phyloP scores from a whole-genome alignment of 1,139 yeast genomes.

The Debaryomycetaceae sp. region DNA sequence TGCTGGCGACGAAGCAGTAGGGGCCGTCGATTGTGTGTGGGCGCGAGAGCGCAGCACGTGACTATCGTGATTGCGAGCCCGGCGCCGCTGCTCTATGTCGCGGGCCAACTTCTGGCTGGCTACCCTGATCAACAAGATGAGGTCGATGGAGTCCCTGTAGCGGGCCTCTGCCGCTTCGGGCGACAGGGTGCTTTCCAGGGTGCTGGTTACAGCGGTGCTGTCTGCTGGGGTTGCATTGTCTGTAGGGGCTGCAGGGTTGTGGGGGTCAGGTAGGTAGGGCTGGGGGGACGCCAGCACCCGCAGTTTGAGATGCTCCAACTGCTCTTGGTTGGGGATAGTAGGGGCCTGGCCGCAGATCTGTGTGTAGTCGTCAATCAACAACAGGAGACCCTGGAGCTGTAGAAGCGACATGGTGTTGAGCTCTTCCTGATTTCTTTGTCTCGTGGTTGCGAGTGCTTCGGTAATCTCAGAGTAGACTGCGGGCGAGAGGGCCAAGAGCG shows the following conservation, averaged over 20 bases:
- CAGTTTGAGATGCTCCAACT: not conserved
- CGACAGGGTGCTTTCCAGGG: not conserved
- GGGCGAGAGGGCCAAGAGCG: slow-evolving; percentile 18
- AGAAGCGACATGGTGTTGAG: slow-evolving; percentile 7
- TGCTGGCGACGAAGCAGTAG: not conserved
- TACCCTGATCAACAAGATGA: not conserved
- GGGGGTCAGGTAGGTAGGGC: not conserved
- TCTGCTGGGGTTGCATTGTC: not conserved
- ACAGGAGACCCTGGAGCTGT: not conserved
- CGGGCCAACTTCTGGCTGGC: not conserved
- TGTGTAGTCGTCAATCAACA: not conserved
- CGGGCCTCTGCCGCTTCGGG: slow-evolving; percentile 3
- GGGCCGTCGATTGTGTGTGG: too few species aligned
- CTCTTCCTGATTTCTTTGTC: slow-evolving; percentile 16
- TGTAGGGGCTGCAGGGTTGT: not conserved
- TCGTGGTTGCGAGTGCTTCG: slow-evolving; percentile 15
- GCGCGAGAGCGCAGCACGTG: too few species aligned
- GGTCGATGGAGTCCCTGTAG: slow-evolving; percentile 9
- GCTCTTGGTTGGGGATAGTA: not conserved
- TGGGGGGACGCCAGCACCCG: not conserved
- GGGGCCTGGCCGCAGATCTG: not conserved
- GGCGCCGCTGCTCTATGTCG: too few species aligned
- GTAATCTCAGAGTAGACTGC: slow-evolving; percentile 13
- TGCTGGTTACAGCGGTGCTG: not conserved
- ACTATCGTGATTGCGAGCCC: too few species aligned